Conservation (phyloP, 495 filamentous ascomycete genomes). For the Xanthoparmelia taractica region DNA sequence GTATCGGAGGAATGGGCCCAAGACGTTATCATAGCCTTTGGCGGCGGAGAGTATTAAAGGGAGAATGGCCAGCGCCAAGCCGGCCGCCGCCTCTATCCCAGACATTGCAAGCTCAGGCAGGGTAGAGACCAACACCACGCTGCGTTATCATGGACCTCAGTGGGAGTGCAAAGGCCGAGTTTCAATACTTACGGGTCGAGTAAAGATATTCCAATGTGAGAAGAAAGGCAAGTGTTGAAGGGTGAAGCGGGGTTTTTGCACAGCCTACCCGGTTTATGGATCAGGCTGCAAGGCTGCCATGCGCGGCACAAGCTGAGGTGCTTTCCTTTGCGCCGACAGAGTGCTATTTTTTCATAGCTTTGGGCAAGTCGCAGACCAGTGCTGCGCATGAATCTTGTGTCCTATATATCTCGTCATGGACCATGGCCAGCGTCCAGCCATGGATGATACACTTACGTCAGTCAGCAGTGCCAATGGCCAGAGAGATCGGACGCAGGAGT, state of each 20-base stretch:
- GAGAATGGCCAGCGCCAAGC: conserved; percentile 28
- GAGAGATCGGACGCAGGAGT: not conserved
- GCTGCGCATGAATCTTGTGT: not conserved
- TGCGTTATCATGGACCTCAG: too few species aligned
- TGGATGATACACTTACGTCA: not conserved
- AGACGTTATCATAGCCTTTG: conserved; percentile 28
- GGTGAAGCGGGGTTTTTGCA: not conserved
- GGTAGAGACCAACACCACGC: not conserved
- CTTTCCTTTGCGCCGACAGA: not conserved
- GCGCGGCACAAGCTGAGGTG: not conserved
- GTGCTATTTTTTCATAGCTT: not conserved
- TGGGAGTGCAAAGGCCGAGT: too few species aligned
- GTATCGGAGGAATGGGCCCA: conserved; percentile 26
- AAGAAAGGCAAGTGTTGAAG: not conserved
- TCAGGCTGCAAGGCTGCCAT: not conserved
- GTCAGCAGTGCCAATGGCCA: not conserved
- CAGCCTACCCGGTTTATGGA: not conserved
- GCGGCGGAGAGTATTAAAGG: conserved; percentile 27
- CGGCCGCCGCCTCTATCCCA: conserved; percentile 21
- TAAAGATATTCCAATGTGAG: not conserved
- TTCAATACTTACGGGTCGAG: too few species aligned
- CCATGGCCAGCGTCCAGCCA: not conserved
- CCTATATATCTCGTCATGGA: not conserved
- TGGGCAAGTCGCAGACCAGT: not conserved
- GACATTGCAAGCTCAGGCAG: conserved; percentile 9